A percentile compares a stretch with the other conserved stretches of the same genome.
phyloP scores from a whole-genome alignment of 371 early-diverging fungal genomes.

The Mortierella sp. region DNA sequence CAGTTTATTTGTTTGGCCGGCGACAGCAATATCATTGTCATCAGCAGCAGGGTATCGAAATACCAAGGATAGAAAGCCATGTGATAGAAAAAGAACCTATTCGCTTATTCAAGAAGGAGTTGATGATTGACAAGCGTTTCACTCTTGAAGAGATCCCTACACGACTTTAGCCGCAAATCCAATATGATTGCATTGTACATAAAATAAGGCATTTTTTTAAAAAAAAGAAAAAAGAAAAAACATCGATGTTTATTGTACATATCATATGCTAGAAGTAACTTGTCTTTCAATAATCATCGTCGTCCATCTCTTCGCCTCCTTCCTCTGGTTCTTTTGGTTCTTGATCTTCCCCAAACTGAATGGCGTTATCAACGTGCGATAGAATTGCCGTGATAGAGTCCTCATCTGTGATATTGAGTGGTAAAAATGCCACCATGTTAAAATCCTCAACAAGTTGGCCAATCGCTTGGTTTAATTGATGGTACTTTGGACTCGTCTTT shows the following conservation, averaged over 20 bases:
- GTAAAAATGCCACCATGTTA: conserved; percentile 96
- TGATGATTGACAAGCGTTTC: conserved; percentile 36
- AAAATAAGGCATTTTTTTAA: background rate
- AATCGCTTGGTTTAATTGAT: conserved; percentile 89
- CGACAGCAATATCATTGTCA: background rate
- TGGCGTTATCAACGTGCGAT: conserved; percentile 92
- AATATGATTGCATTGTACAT: background rate
- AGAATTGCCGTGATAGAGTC: conserved; percentile 91
- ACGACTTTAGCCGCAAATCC: conserved; percentile 12
- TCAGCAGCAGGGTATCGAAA: background rate
- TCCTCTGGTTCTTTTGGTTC: conserved; percentile 85
- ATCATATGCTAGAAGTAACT: background rate
- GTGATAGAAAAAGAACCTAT: conserved; percentile 9
- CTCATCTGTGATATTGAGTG: conserved; percentile 95
- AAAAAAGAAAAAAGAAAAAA: background rate
- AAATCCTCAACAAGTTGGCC: conserved; percentile 94
- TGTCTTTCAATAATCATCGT: conserved; percentile 19
- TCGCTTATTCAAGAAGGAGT: conserved; percentile 29
- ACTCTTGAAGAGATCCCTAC: conserved; percentile 42
- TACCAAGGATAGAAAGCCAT: background rate
- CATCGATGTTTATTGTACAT: conserved; percentile 5
- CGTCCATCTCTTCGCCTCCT: conserved; percentile 22
- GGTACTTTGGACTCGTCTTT: conserved; percentile 79
- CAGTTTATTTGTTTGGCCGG: conserved; percentile 33
- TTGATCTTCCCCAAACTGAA: conserved; percentile 97